phyloP scores from a whole-genome alignment of 1,139 yeast genomes.

The Zhuliangozyma blackwelliae region DNA sequence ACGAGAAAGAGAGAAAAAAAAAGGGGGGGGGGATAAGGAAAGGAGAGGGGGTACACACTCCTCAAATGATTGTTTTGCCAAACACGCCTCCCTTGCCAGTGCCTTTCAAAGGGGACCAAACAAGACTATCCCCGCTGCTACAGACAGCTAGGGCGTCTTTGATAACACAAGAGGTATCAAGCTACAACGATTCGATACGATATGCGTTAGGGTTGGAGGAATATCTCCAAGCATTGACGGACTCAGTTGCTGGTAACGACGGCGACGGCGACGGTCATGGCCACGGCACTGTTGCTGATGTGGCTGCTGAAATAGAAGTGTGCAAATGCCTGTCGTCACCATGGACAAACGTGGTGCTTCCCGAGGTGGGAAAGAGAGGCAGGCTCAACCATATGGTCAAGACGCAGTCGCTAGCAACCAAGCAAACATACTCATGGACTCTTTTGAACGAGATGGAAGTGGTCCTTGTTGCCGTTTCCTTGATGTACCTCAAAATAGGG shows the following conservation, averaged over 20 bases:
- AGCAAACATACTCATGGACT: slow-evolving; percentile 20
- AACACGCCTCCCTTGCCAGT: slow-evolving; percentile 28
- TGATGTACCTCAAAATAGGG: slow-evolving; percentile 32
- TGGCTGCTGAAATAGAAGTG: too few relatives aligned
- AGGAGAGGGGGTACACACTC: too few relatives aligned
- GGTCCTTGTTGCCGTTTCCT: slow-evolving; percentile 20
- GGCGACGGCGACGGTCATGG: too few relatives aligned
- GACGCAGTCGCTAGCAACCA: background rate
- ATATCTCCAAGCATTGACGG: slow-evolving; percentile 26
- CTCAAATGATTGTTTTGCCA: slow-evolving; percentile 29
- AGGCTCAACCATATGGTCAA: background rate
- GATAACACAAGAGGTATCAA: slow-evolving; percentile 11
- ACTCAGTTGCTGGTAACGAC: slow-evolving; percentile 5
- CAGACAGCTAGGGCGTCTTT: slow-evolving; percentile 15
- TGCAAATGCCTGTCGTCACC: slow-evolving; percentile 8
- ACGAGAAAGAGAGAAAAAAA: too few relatives aligned
- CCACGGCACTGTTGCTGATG: too few relatives aligned
- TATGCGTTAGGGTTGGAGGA: slow-evolving; percentile 31
- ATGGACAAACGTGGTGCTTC: slow-evolving; percentile 12
- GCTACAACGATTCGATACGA: slow-evolving; percentile 27
- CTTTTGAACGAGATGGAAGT: slow-evolving; percentile 28
- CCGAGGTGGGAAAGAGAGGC: slow-evolving; percentile 3
- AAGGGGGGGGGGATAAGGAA: too few relatives aligned
- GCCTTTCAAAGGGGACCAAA: slow-evolving; percentile 4
- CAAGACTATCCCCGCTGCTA: slow-evolving; percentile 3